Evolutionary conservation across 1,284 basidiomycete species (phyloP), one percentile per base, ranked within the genome.

Genomic region (Microbotryum intermedium): DNA sequence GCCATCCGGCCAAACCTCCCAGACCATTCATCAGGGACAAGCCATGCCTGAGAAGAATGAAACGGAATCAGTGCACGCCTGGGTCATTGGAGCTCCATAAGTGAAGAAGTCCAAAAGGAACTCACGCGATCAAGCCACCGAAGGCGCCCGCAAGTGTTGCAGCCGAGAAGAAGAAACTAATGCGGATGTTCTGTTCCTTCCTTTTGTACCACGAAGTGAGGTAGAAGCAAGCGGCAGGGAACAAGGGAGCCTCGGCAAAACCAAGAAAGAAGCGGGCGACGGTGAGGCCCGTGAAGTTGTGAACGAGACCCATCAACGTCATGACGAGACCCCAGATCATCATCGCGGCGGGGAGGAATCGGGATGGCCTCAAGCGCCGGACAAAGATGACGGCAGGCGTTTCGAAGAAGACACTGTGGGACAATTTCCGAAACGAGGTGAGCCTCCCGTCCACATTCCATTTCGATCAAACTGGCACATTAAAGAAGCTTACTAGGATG

Each of bases 251-350:
- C 57, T 77, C 76, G 28, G 74, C 72, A 20, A 76, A 45, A 54
- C 76, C 76, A 10, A 77, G 70, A 39, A 70, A 69, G 68, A 77
- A 75, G 21, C 77, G 73, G 7, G 76, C 68, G 4, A 74, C 75
- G 6, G 76, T 64, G 23, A 78, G 71, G 53, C 76, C 74, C 6
- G 61, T 66, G 53, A 74, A 77, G 50, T 70, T 76, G 18, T 58
- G 71, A 29, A 77, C 77, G 45, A 77, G 51, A 30, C 77, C 76
- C 77, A 77, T 73, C 18, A 71, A 66, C 4, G 79, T 84, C 2
- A 83, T 60, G 13, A 59, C 56, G 39, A 64, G 57, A 16, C 55
- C 59, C 69, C 66, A 67, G 8, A 50, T 23, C 7, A 64, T 20
- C 55, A 60, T 58, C 34, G 34, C 34, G 9, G 20, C 39, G 70